phyloP scores from a whole-genome alignment of 2,329 filamentous ascomycete genomes.

The Zymoseptoria ardabiliae region DNA sequence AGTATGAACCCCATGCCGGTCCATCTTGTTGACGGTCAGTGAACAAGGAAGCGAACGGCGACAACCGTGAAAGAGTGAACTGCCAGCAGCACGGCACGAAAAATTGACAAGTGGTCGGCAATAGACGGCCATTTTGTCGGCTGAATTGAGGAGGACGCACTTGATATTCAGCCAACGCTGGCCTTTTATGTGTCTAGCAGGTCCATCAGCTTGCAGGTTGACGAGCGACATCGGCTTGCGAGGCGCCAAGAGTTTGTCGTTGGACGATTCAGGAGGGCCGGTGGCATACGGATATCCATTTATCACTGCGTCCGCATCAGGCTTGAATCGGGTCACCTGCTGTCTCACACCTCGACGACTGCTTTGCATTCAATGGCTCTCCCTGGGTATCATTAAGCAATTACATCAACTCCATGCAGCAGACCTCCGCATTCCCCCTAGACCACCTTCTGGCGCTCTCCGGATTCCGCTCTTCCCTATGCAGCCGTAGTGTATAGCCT shows the following conservation, averaged over 20 bases:
- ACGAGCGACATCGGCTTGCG: background rate
- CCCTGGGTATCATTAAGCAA: background rate
- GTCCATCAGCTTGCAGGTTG: background rate
- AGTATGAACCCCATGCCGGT: background rate
- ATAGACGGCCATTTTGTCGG: background rate
- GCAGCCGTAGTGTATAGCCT: conserved; percentile 46
- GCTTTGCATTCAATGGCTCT: background rate
- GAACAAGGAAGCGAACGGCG: background rate
- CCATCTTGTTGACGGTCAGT: background rate
- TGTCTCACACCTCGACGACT: background rate
- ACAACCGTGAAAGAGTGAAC: background rate
- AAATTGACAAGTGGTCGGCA: background rate
- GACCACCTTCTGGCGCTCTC: conserved; percentile 7
- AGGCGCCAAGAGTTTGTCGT: background rate
- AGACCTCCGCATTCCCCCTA: conserved; percentile 7
- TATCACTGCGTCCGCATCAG: background rate
- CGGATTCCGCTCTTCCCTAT: conserved; percentile 22
- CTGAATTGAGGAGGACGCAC: background rate
- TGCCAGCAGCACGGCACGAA: background rate
- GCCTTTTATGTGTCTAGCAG: background rate
- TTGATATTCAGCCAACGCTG: background rate
- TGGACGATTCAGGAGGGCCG: background rate
- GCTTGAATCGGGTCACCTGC: too few species aligned
- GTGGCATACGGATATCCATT: background rate
- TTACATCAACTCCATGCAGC: conserved; percentile 7